Evolutionary conservation across 371 early-diverging fungal genomes (phyloP), one percentile per base, ranked within the genome.

Genomic region (Saksenaea vasiformis): DNA sequence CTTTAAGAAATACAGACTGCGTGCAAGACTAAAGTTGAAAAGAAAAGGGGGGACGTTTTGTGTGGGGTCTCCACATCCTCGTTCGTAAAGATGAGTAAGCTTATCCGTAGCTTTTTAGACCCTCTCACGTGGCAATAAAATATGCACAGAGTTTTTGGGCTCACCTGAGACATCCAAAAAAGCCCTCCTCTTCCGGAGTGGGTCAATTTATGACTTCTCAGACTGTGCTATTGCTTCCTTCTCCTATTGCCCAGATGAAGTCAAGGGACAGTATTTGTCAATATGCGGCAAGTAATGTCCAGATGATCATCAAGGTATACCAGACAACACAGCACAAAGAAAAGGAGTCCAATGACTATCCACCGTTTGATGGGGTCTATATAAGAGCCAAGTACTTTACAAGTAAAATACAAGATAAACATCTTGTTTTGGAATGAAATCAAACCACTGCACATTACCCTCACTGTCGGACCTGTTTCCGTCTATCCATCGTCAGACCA

Each of bases 221-320:
- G 27, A 22, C 24, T 47, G 51, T 10, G 51, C 51, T 47, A 22
- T 47, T 47, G 17, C 22, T 47, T 22, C 24, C 9, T 5, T 47
- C 51, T 47, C 51, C 51, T 47, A 47, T 47, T 47, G 19, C 24
- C 22, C 22, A 47, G 51, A 47, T 22, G 51, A 47, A 47, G 44
- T 44, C 44, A 44, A 47, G 51, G 51, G 51, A 47, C 8, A 47
- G 51, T 5, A n/a, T 15, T 47, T 47, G 51, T 47, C 51, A 47
- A 47, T 47, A 22, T 17, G 22, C 5, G 17, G 51, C n/a, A 47
- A 47, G 51, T 47, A 47, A 47, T 47, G 51, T 47, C 51, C 51
- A 47, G 51, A 17, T 47, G 51, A 47, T 47, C 51, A 47, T 47
- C 51, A 47, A 22, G 19, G 22, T 47, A 22, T 22, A 22, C 51